Conservation (phyloP, 495 filamentous ascomycete species). For the Tuber melanosporum region DNA sequence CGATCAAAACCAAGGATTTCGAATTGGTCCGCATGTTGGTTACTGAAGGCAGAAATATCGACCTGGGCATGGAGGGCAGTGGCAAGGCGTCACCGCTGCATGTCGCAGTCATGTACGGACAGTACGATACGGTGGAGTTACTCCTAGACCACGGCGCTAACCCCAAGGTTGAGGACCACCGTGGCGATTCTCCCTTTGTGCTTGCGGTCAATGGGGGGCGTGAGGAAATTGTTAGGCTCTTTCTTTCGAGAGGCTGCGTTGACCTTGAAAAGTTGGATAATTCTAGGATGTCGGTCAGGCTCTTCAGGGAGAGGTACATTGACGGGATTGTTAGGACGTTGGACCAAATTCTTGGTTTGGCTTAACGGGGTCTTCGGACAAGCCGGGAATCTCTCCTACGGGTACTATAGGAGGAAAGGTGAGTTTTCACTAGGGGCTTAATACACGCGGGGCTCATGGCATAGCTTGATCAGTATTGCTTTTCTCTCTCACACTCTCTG, state of each 20-base stretch:
- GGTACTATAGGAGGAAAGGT: neutral
- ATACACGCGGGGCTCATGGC: neutral
- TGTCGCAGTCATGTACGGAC: slow-evolving; percentile 12
- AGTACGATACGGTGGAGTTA: slow-evolving; percentile 11
- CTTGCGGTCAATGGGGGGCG: slow-evolving; percentile 7
- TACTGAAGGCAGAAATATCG: neutral
- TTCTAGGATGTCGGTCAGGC: neutral
- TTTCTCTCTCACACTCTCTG: neutral
- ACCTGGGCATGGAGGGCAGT: neutral
- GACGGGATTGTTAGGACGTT: neutral
- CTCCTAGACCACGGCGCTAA: slow-evolving; percentile 24
- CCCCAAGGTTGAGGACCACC: slow-evolving; percentile 10
- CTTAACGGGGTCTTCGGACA: slow-evolving; percentile 2
- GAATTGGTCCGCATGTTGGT: neutral
- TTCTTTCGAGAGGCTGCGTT: slow-evolving; percentile 1
- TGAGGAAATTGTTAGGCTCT: slow-evolving; percentile 2
- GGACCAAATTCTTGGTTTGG: neutral
- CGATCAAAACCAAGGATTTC: neutral
- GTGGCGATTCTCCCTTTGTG: neutral
- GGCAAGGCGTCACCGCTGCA: slow-evolving; percentile 17
- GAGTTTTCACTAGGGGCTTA: neutral
- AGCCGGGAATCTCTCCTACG: neutral
- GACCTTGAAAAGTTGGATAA: neutral
- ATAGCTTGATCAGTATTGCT: neutral
- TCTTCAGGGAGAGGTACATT: neutral